phyloP scores from a whole-genome alignment of 2,329 filamentous ascomycete species.

The Penicillium occitanis region DNA sequence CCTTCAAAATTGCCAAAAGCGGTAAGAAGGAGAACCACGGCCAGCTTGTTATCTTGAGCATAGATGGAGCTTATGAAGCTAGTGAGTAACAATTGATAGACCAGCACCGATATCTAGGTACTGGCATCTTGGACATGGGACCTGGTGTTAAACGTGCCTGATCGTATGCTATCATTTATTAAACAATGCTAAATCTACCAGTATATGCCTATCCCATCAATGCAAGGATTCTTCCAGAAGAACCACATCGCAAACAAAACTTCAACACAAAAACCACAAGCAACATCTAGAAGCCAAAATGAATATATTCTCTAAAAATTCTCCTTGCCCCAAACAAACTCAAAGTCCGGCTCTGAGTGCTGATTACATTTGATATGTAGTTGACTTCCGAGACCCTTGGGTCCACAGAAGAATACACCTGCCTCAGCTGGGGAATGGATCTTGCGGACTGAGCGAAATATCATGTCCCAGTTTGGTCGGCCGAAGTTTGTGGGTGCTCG shows the following conservation, averaged over 20 bases:
- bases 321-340: conserved; percentile 53
- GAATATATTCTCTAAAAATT: conserved; percentile 45
- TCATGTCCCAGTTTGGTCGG: conserved; percentile 85
- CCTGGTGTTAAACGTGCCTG: not conserved
- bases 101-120: not conserved
- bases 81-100: not conserved
- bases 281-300: not conserved
- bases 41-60: not conserved
- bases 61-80: not conserved
- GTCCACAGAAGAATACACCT: conserved; percentile 82
- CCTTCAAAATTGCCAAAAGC: not conserved
- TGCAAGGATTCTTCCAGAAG: conserved; percentile 8
- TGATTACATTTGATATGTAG: conserved; percentile 84
- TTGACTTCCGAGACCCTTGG: conserved; percentile 73
- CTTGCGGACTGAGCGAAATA: conserved; percentile 79
- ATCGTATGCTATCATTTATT: not conserved
- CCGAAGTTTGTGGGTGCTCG: conserved; percentile 79
- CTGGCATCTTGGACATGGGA: not conserved
- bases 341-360: conserved; percentile 78
- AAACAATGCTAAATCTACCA: conserved; percentile 2
- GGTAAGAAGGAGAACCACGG: not conserved
- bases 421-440: conserved; percentile 71
- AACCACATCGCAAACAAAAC: not conserved
- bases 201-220: conserved; percentile 7
- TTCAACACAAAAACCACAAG: not conserved